These are phyloP conservation scores for Pseudofabraea citricarpa DNA, from an alignment of 2,329 filamentous ascomycete species.

Conservation along the genomic window DNA sequence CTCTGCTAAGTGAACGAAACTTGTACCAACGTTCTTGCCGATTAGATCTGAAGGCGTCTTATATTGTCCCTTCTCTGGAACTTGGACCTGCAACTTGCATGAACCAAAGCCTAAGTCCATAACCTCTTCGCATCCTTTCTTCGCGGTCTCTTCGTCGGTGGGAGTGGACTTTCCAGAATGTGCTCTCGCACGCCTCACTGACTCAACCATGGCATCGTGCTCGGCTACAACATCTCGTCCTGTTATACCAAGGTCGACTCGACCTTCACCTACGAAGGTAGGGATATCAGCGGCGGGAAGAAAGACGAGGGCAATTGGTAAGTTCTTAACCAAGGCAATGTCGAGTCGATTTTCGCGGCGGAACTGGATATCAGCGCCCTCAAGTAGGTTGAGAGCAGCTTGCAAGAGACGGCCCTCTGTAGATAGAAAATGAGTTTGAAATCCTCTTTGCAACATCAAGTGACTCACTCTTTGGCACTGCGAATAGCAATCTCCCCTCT, in stretches of 20 bases:
- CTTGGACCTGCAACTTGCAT: slow-evolving; percentile 96
- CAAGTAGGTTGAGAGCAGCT: slow-evolving; percentile 81
- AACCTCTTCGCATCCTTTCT: slow-evolving; percentile 66
- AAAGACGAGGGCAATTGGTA: slow-evolving; percentile 92
- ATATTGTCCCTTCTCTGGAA: slow-evolving; percentile 78
- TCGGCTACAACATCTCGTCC: slow-evolving; percentile 90
- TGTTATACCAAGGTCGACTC: slow-evolving; percentile 91
- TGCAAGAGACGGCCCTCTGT: slow-evolving; percentile 90
- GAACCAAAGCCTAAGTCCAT: slow-evolving; percentile 86
- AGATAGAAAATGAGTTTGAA: too few relatives aligned
- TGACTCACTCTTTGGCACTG: slow-evolving; percentile 92
- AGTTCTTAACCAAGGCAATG: slow-evolving; percentile 96
- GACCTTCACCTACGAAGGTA: slow-evolving; percentile 92
- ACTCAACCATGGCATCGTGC: slow-evolving; percentile 64
- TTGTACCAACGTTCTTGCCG: slow-evolving; percentile 91
- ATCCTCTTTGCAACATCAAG: too few relatives aligned
- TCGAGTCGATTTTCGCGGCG: slow-evolving; percentile 91
- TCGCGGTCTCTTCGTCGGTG: slow-evolving; percentile 34
- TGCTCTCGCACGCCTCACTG: slow-evolving; percentile 41
- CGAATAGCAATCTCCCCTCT: slow-evolving; percentile 89
- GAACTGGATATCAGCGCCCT: slow-evolving; percentile 95
- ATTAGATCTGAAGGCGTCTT: slow-evolving; percentile 69
- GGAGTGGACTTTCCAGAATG: slow-evolving; percentile 41
- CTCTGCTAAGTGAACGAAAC: slow-evolving; percentile 80
- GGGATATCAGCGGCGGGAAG: slow-evolving; percentile 96